Conservation (phyloP, 805 yeast species). For the Yamadazyma insecticola region DNA sequence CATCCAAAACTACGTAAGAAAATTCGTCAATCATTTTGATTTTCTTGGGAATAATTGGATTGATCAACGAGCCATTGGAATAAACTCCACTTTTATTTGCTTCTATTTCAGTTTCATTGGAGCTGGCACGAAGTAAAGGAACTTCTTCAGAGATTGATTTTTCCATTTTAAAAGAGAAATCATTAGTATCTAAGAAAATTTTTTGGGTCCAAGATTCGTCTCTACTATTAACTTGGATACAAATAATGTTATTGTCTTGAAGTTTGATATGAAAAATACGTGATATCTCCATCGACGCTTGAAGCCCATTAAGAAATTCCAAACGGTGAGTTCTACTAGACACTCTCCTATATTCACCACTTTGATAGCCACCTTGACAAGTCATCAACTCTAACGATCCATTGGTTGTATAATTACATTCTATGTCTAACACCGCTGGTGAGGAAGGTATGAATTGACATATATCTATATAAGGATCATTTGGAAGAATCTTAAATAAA, state of each 20-base stretch:
- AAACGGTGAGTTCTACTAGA: slow-evolving; percentile 4
- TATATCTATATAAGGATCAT: slow-evolving; percentile 23
- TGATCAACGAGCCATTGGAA: slow-evolving; percentile 1
- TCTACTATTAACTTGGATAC: no score
- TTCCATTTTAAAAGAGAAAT: no score
- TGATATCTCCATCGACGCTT: no score
- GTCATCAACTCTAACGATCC: slow-evolving; percentile 11
- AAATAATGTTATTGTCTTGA: no score
- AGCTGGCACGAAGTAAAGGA: no score
- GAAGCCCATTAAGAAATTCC: no score
- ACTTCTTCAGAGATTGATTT: no score
- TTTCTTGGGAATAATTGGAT: slow-evolving; percentile 1
- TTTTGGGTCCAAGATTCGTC: no score
- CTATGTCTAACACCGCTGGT: slow-evolving; percentile 29
- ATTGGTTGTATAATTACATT: slow-evolving; percentile 4
- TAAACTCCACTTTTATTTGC: slow-evolving; percentile 1
- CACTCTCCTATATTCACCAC: slow-evolving; percentile 23
- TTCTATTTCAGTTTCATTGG: background rate
- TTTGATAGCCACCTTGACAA: slow-evolving; percentile 32
- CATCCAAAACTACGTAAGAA: slow-evolving; percentile 5
- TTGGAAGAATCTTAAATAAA: slow-evolving; percentile 20
- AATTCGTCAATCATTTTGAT: slow-evolving; percentile 2
- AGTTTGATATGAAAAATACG: no score
- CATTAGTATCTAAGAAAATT: no score
- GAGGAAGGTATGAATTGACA: slow-evolving; percentile 17